phyloP scores from a whole-genome alignment of 2,329 filamentous ascomycete genomes.

The Pyrenochaeta sp. region DNA sequence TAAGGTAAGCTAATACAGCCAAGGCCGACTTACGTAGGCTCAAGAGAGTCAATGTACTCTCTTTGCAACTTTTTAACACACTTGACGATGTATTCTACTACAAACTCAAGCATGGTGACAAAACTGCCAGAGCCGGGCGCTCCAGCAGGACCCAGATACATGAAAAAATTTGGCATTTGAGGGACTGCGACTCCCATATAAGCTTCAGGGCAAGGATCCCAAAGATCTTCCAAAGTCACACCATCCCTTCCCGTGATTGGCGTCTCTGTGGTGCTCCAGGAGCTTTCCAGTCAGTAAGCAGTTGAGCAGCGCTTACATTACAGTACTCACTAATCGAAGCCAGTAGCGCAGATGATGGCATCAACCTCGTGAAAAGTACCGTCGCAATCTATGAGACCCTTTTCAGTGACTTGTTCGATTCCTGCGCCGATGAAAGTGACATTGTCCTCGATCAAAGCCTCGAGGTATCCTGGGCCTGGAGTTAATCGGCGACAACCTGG shows the following conservation, averaged over 20 bases:
- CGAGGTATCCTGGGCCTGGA: slow-evolving; percentile 58
- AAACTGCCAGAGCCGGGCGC: slow-evolving; percentile 4
- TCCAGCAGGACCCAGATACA: slow-evolving; percentile 27
- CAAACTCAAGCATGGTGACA: slow-evolving; percentile 1
- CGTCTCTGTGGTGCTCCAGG: slow-evolving; percentile 47
- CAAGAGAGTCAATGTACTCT: slow-evolving; percentile 34
- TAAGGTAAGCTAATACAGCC: too few relatives aligned
- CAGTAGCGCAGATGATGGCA: slow-evolving; percentile 31
- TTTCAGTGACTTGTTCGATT: slow-evolving; percentile 39
- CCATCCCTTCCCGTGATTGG: slow-evolving; percentile 49
- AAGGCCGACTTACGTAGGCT: too few relatives aligned
- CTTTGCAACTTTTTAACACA: slow-evolving; percentile 9
- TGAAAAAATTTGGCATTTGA: slow-evolving; percentile 14
- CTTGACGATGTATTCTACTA: slow-evolving; percentile 12
- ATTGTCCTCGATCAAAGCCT: slow-evolving; percentile 52
- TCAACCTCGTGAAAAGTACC: slow-evolving; percentile 47
- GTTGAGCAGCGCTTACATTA: too few relatives aligned
- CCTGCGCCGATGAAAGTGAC: slow-evolving; percentile 38
- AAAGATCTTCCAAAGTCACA: slow-evolving; percentile 47
- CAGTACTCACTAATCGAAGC: too few relatives aligned
- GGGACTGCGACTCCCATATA: slow-evolving; percentile 45
- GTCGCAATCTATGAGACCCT: slow-evolving; percentile 49
- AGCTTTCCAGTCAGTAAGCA: too few relatives aligned
- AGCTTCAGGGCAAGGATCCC: slow-evolving; percentile 44
- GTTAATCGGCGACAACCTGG: slow-evolving; percentile 47